Evolutionary conservation across 495 filamentous ascomycete genomes (phyloP).

Genomic region (Xylaria sp.): DNA sequence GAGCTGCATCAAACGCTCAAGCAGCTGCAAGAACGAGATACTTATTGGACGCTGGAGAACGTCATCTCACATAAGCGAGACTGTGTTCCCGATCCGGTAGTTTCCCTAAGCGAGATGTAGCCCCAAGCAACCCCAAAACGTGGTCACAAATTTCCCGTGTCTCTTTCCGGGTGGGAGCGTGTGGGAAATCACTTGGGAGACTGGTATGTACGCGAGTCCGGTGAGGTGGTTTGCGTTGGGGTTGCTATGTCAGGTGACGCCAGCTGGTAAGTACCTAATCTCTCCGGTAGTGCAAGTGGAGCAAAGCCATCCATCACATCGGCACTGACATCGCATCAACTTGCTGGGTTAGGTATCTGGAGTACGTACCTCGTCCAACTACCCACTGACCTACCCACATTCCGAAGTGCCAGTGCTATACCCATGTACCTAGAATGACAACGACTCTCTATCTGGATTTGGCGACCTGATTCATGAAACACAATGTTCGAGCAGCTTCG

Average conservation of each 20-base stretch:
- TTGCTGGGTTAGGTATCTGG: conserved; percentile 7
- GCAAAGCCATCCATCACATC: too few relatives aligned
- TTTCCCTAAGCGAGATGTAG: conserved; percentile 9
- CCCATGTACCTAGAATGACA: conserved; percentile 5
- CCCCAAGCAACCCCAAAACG: neutral
- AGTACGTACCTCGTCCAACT: neutral
- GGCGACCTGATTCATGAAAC: neutral
- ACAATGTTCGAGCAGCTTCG: conserved; percentile 23
- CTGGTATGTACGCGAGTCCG: neutral
- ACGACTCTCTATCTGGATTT: neutral
- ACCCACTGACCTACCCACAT: neutral
- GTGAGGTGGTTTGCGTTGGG: neutral
- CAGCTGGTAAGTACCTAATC: neutral
- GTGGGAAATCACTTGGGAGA: neutral
- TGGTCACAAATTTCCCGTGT: neutral
- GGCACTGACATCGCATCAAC: neutral
- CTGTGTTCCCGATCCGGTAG: neutral
- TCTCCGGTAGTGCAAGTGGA: neutral
- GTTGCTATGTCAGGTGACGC: neutral
- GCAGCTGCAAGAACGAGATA: neutral
- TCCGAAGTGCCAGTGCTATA: neutral
- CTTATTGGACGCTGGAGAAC: neutral
- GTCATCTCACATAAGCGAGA: conserved; percentile 19
- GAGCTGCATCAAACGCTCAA: neutral
- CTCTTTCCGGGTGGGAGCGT: neutral